These are phyloP conservation scores for Stachybotrys elegans DNA, from an alignment of 2,329 filamentous ascomycete genomes.

Conservation along the genomic window DNA sequence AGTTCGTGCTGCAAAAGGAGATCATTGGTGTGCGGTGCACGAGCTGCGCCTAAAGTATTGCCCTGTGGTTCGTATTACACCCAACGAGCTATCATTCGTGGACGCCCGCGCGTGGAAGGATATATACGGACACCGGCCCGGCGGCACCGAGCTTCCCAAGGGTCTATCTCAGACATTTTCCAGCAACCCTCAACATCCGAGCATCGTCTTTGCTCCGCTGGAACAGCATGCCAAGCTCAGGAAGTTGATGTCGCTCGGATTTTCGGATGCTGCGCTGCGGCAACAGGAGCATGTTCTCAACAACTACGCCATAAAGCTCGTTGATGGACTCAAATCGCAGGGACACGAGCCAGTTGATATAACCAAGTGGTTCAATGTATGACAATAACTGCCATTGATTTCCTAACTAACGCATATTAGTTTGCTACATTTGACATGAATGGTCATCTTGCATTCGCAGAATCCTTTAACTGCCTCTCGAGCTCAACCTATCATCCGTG, in stretches of 20 bases:
- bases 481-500: background rate
- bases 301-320: background rate
- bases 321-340: background rate
- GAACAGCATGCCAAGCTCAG: background rate
- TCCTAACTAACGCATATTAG: background rate
- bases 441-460: background rate
- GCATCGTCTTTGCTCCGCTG: background rate
- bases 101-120: conserved; percentile 31
- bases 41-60: conserved; percentile 22
- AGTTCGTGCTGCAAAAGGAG: background rate
- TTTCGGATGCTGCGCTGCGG: background rate
- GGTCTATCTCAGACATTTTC: conserved; percentile 7
- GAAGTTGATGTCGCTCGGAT: background rate
- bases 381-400: background rate
- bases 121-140: conserved; percentile 30
- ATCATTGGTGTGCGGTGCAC: conserved; percentile 12
- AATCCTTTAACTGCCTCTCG: conserved; percentile 1
- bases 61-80: conserved; percentile 34
- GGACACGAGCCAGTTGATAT: background rate
- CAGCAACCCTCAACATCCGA: background rate
- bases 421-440: background rate
- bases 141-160: conserved; percentile 14
- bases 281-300: background rate
- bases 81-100: conserved; percentile 34
- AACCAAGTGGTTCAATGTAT: background rate